Percentiles rank a stretch among this genome's conserved stretches.
Conservation (phyloP, 495 filamentous ascomycete genomes). For the Penicillium waksmanii region DNA sequence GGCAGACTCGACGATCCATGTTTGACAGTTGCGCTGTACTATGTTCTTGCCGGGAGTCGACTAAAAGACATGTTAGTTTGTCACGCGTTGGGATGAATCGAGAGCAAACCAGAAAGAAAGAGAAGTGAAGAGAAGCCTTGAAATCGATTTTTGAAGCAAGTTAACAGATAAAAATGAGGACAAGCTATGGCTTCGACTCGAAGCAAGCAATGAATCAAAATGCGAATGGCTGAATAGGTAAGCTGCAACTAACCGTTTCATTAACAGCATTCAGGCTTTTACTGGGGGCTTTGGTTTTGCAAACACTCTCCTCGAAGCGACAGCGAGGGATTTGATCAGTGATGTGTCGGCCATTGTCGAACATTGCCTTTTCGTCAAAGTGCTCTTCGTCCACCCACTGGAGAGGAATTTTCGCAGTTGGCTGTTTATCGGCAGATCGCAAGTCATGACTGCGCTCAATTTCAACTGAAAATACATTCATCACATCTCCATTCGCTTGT, state of each 20-base stretch:
- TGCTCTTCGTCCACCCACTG: constrained; percentile 29
- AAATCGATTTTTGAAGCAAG: too few species aligned
- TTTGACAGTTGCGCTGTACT: constrained; percentile 30
- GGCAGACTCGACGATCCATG: constrained; percentile 37
- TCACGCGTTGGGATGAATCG: background rate
- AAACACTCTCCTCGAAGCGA: too few species aligned
- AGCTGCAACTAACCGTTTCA: constrained; percentile 12
- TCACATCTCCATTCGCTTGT: constrained; percentile 31
- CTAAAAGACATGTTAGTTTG: background rate
- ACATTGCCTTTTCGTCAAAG: constrained; percentile 26
- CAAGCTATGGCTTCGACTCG: background rate
- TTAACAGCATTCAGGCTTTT: constrained; percentile 7
- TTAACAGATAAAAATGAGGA: background rate
- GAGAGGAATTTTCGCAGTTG: constrained; percentile 26
- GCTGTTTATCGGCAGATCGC: constrained; percentile 4
- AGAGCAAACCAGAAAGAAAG: too few species aligned
- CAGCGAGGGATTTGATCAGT: too few species aligned
- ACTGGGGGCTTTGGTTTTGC: too few species aligned
- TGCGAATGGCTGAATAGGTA: too few species aligned
- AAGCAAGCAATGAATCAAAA: too few species aligned
- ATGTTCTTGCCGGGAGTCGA: background rate
- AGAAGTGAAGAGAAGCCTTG: too few species aligned
- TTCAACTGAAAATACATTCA: constrained; percentile 29
- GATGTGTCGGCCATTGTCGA: background rate
- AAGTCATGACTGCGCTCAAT: constrained; percentile 29